These are phyloP conservation scores for Colletotrichum caudatum DNA, from an alignment of 2,329 filamentous ascomycete species.

Conservation along the genomic window DNA sequence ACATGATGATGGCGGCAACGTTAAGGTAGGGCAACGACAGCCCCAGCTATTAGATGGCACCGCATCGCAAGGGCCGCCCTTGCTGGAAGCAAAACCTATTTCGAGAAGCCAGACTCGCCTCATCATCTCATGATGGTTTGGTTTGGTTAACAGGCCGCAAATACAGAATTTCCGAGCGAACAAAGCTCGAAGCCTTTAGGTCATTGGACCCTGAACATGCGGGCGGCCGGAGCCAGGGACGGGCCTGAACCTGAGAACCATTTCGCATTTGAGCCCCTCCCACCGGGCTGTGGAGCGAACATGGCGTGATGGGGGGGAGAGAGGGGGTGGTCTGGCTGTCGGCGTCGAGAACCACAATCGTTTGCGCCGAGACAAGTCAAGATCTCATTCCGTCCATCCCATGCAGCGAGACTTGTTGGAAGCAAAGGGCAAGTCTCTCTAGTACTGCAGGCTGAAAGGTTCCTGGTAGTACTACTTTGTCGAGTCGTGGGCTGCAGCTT, in stretches of 20 bases:
- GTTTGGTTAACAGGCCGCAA: background rate
- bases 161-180: background rate
- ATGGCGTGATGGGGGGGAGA: background rate
- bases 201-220: background rate
- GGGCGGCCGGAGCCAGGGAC: slow-evolving; percentile 6
- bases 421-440: background rate
- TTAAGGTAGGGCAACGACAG: background rate
- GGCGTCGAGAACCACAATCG: background rate
- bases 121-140: background rate
- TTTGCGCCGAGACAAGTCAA: background rate
- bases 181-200: background rate
- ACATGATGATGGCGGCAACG: background rate
- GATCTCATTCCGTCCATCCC: too few relatives aligned
- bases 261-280: slow-evolving; percentile 15
- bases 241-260: slow-evolving; percentile 24
- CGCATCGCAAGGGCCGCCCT: background rate
- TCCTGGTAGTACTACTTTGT: background rate
- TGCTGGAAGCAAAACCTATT: background rate
- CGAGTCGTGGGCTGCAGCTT: slow-evolving; percentile 32
- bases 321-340: background rate
- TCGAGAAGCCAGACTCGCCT: background rate
- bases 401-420: too few relatives aligned
- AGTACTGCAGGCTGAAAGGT: slow-evolving; percentile 25
- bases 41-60: slow-evolving; percentile 3
- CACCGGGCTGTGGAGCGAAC: background rate